phyloP scores from a whole-genome alignment of 2,329 filamentous ascomycete genomes.

The Exophiala xenobiotica region DNA sequence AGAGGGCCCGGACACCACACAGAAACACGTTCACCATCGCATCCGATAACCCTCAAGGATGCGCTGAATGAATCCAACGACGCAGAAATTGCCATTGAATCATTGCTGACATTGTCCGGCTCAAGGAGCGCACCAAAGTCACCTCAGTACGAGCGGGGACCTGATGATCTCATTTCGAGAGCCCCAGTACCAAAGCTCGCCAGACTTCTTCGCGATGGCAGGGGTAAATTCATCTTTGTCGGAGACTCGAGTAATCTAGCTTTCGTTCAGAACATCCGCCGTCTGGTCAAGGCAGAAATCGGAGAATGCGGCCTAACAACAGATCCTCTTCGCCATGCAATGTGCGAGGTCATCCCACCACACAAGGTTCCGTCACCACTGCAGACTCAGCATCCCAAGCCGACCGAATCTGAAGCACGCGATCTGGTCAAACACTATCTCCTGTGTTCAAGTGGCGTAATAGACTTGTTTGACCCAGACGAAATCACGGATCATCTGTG shows the following conservation, averaged over 20 bases:
- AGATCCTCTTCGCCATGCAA: conserved; percentile 43
- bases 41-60: conserved; percentile 24
- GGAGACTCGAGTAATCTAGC: conserved; percentile 55
- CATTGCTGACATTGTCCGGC: conserved; percentile 29
- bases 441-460: conserved; percentile 48
- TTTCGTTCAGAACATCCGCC: conserved; percentile 53
- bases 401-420: conserved; percentile 43
- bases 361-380: conserved; percentile 18
- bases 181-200: conserved; percentile 45
- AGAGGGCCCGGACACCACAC: conserved; percentile 2
- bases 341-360: conserved; percentile 37
- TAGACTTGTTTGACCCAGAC: conserved; percentile 51
- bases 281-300: conserved; percentile 48
- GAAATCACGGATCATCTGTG: conserved; percentile 43
- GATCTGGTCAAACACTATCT: conserved; percentile 44
- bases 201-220: conserved; percentile 51
- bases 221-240: conserved; percentile 56
- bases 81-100: conserved; percentile 32
- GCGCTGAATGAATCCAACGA: conserved; percentile 27
- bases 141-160: conserved; percentile 18
- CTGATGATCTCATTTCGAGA: conserved; percentile 21
- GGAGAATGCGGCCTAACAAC: conserved; percentile 44
- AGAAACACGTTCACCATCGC: conserved; percentile 11
- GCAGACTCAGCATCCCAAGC: conserved; percentile 27
- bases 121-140: conserved; percentile 28